Conservation (phyloP, 1,139 yeast genomes). For the Arxiozyma telluris region DNA sequence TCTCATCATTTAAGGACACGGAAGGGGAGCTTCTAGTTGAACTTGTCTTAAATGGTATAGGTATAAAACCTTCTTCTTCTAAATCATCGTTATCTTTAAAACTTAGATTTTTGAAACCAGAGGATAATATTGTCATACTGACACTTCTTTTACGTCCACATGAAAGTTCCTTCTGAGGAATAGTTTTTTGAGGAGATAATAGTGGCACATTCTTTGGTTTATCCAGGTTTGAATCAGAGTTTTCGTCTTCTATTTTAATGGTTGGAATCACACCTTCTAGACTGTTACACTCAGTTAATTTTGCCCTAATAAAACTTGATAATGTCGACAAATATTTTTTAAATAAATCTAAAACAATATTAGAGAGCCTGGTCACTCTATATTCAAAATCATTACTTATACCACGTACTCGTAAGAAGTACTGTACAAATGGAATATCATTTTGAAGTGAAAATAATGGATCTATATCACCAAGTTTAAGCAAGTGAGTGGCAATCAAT, state of each 20-base stretch:
- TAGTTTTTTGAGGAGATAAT: neutral
- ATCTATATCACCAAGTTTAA: neutral
- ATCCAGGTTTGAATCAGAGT: neutral
- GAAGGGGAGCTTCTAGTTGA: slow-evolving; percentile 12
- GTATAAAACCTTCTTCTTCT: slow-evolving; percentile 11
- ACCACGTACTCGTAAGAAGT: slow-evolving; percentile 9
- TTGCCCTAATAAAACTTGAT: neutral
- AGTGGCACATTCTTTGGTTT: neutral
- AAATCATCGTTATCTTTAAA: neutral
- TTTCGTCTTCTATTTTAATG: neutral
- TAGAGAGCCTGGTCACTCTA: slow-evolving; percentile 1
- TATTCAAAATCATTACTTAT: neutral
- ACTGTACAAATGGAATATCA: slow-evolving; percentile 15
- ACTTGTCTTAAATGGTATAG: slow-evolving; percentile 18
- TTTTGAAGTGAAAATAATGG: slow-evolving; percentile 1
- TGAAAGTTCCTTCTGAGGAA: no score
- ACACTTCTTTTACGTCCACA: neutral
- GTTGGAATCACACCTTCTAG: neutral
- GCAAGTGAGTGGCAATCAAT: slow-evolving; percentile 6
- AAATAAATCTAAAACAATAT: neutral
- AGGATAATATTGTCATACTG: neutral
- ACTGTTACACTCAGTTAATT: neutral
- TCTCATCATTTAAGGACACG: neutral
- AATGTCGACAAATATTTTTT: neutral
- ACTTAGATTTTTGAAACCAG: neutral